Evolutionary conservation across 768 basidiomycete genomes (phyloP), one percentile per base, ranked within the genome.

Genomic region (Serendipita sp.): DNA sequence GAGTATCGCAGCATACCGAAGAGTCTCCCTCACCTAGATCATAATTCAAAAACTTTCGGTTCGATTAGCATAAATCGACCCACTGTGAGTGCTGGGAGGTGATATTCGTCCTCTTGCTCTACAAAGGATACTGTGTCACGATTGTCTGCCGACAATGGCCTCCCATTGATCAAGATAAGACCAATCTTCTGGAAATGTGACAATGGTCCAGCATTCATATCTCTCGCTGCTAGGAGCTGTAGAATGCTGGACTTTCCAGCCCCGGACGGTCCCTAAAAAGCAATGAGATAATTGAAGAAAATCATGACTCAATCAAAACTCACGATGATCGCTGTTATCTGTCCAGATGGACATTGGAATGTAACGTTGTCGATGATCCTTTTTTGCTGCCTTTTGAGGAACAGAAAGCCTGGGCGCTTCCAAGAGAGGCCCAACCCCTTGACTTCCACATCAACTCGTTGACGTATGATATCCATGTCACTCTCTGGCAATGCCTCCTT

Each of bases 71-170:
- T 23, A 27, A 10, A 29, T 11, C 27, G 3, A 46, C 37, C 2
- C 10, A 73, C 74, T 4, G 73, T 73, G 31, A 75, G 62, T 2
- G 72, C 74, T 0, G 74, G 73, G 2, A 76, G 67, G 69, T 76
- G 75, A 68, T 75, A 73, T 29, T 72, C 71, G 62, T 77, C 76
- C 45, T 75, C 74, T 69, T 77, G 76, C 64, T 76, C 73, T 15
- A 76, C 74, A 58, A 75, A 76, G 1, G 73, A 74, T 33, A 74
- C 66, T 63, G 66, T 36, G 46, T 62, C 34, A 52, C 68, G 37
- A 65, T 62, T 8, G 62, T 66, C 48, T 43, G 66, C 45, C 40
- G 67, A 65, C 27, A 34, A 13, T 18, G 67, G 66, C 31, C 63
- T 63, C 33, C 72, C 73, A 64, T 75, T 75, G 44, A 73, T 69